A percentile compares a stretch with the other conserved stretches of the same genome.
phyloP scores from a whole-genome alignment of 306 rosid genomes.

The Lithocarpus polystachyus region DNA sequence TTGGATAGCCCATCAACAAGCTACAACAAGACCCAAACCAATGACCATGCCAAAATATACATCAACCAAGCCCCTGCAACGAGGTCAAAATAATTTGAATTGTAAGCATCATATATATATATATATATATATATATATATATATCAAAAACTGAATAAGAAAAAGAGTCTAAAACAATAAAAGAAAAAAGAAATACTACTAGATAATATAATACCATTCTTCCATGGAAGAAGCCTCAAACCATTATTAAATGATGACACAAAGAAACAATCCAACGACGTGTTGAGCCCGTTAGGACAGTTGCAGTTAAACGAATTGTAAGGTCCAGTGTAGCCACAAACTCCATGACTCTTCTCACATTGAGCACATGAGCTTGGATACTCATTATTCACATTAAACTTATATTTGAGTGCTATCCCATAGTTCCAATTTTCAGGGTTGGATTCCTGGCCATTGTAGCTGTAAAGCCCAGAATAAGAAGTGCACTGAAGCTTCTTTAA shows the following conservation, averaged over 20 bases:
- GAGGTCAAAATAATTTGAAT: conserved; percentile 10
- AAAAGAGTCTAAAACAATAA: background rate
- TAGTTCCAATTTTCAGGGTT: conserved; percentile 84
- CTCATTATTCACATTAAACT: conserved; percentile 68
- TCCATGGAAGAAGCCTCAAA: conserved; percentile 31
- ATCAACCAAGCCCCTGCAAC: conserved; percentile 49
- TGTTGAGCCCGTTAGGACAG: conserved; percentile 75
- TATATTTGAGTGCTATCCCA: conserved; percentile 75
- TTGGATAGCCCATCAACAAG: conserved; percentile 13
- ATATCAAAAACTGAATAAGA: background rate
- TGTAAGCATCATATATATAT: background rate
- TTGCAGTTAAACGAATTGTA: conserved; percentile 61
- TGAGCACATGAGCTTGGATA: conserved; percentile 58
- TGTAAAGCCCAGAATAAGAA: conserved; percentile 77
- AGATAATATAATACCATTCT: conserved; percentile 35
- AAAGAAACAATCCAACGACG: conserved; percentile 62
- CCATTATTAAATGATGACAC: conserved; percentile 38
- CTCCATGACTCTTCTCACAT: conserved; percentile 68
- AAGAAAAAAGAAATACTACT: background rate
- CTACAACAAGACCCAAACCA: conserved; percentile 26
- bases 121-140: too few relatives aligned
- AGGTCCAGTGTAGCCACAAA: conserved; percentile 51
- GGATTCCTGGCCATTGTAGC: conserved; percentile 55
- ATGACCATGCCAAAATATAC: conserved; percentile 31
- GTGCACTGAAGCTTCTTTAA: conserved; percentile 71